Evolutionary conservation across 2,329 filamentous ascomycete species (phyloP), one percentile per base, ranked within the genome.

Genomic region (Colletotrichum lini): DNA sequence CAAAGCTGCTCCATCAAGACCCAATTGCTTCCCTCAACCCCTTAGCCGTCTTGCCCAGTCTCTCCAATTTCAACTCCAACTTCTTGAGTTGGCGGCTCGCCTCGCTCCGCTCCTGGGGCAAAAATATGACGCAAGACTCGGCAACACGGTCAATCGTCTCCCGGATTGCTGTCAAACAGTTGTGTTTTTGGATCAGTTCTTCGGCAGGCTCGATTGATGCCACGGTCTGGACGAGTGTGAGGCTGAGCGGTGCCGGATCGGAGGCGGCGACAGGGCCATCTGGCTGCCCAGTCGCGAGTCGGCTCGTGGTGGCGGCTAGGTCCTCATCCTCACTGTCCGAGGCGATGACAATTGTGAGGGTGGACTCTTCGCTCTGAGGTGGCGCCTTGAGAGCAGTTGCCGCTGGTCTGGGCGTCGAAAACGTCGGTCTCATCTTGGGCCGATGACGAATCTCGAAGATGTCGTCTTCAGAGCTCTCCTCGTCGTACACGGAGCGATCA

Each of bases 11-110:
- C 10, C 38, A 35, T 23, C 58, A n/a, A 52, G 8, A n/a, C 18
- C 9, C 23, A 8, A 42, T 8, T 38, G 50, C 49, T 30, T 58
- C 40, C 16, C 21, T 40, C 23, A 68, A 38, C 21, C 52, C 53
- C 65, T 62, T 71, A 18, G 57, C 35, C 13, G 56, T 56, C 35
- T 57, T 68, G 21, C 58, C 21, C 44, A 64, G 45, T 26, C 30
- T 54, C 38, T 45, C 38, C 49, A 63, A 18, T 23, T 45, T 52
- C 40, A 54, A 54, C 18, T 49, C 53, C 40, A 64, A 26, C 47
- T 72, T 45, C 26, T 49, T 38, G 16, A 72, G 40, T n/a, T 54
- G 26, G 16, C 35, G 45, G 15, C 38, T 26, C 52, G 52, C 42
- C 16, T 57, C n/a, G 18, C 49, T 26, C 35, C 50, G 23, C 23